Evolutionary conservation across 2,329 filamentous ascomycete species (phyloP), one percentile per base, ranked within the genome.

Genomic region (Aspergillus proliferans): DNA sequence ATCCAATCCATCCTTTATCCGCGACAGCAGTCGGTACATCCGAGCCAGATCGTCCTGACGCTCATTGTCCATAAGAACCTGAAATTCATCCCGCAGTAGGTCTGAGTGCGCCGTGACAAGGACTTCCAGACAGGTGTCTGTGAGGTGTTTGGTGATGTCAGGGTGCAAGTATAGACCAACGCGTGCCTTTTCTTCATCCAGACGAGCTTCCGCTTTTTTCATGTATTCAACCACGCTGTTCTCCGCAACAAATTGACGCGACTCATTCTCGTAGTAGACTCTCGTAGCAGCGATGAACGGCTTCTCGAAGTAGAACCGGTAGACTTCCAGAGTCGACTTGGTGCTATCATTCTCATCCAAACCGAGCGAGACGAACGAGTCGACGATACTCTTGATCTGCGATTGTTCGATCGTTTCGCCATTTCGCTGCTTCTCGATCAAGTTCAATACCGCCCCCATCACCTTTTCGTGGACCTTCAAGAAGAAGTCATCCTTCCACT

Each of bases 171-270:
- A 98, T 64, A 97, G 83, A 56, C 84, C 84, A 8, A 98, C 93
- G 22, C 93, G 88, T 65, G 92, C 88, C 72, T 95, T 93, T 70
- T 98, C 93, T 70, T 98, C 93, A 6, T 88, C 83, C 52, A 98
- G 73, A 28, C 93, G 85, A 39, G 83, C 73, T 72, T 97, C 92
- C 0, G 93, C 94, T 80, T 98, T 98, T 78, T 97, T 97, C 93
- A 98, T 97, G 73, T 97, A 98, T 66, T 98, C 93, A 30, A 98
- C 91, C 3, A 98, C 90, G 55, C 87, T 95, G 68, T 98, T 98
- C 69, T 97, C 92, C 9, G 90, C 88, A 30, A 98, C 83, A 65
- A 98, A 98, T 55, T 90, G 86, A 61, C 89, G 88, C 18, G 93
- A 97, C 69, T 98, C 94, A 42, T 86, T 84, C 59, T 89, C 80